Evolutionary conservation across 495 filamentous ascomycete species (phyloP), one percentile per base, ranked within the genome.

Genomic region (Cercophora samala): DNA sequence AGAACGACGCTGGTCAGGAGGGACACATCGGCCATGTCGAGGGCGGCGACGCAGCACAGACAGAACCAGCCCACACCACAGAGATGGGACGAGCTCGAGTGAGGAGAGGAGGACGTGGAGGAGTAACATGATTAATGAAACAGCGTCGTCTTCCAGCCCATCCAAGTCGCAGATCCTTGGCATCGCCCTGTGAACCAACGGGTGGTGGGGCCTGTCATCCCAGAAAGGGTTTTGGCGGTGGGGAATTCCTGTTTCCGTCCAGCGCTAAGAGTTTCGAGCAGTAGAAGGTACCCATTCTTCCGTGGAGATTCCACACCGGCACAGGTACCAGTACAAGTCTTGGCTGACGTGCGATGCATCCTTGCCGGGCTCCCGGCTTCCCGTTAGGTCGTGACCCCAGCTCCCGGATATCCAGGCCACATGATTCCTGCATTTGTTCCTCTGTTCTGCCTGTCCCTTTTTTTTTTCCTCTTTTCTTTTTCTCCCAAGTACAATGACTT

Each of bases 1-100:
- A 60, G 69, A 2, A 65, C 71, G 0, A 61, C 63, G 4, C 58
- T 74, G n/a, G 66, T 74, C n/a, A 53, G 69, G 9, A 64, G 72
- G 1, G 67, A 69, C 51, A 69, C 42, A 11, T 58, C 62, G 0
- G 58, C 58, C 0, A 53, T 70, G 19, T 70, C 68, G 11, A 62
- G 60, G 15, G 52, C 59, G 42, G 55, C 37, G 9, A 13, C 15
- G 15, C 60, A 62, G 60, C 19, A 32, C 25, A 11, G 26, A 22
- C 42, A 54, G 17, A 65, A 62, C 55, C 51, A 60, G 22, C 6
- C 22, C 4, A 60, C 58, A 60, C 58, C 58, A 5, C 19, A 22
- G 6, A 60, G 63, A 1, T 55, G 58, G 58, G 46, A 68, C 62
- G 67, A 67, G 22, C 66, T 68, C 15, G 62, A 63, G 65, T 68